These are phyloP conservation scores for Lipomyces anomalus DNA, from an alignment of 805 yeast species.

Conservation along the genomic window DNA sequence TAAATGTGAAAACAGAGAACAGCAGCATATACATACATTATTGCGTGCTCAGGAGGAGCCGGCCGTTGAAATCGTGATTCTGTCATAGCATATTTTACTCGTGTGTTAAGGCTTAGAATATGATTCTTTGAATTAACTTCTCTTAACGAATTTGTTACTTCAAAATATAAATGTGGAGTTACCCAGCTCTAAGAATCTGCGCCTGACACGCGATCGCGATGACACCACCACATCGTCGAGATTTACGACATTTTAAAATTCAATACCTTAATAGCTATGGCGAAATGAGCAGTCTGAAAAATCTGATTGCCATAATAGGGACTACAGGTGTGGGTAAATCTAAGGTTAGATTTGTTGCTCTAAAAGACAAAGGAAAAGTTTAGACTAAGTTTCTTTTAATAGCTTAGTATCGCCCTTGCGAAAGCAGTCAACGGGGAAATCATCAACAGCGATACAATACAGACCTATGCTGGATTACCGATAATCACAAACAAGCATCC, in stretches of 20 bases:
- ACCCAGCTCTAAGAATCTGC: too few species aligned
- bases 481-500: slow-evolving; percentile 93
- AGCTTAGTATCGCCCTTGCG: slow-evolving; percentile 74
- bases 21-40: too few species aligned
- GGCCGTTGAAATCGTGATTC: too few species aligned
- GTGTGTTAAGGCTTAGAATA: too few species aligned
- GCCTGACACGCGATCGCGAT: too few species aligned
- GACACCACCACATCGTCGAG: neutral
- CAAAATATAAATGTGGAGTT: too few species aligned
- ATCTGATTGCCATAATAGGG: slow-evolving; percentile 68
- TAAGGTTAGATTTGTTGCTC: slow-evolving; percentile 45
- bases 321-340: slow-evolving; percentile 98
- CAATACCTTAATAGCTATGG: neutral
- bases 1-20: too few species aligned
- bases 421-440: slow-evolving; percentile 74
- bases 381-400: neutral
- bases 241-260: neutral
- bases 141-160: too few species aligned
- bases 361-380: neutral
- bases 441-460: slow-evolving; percentile 97
- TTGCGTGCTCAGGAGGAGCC: too few species aligned
- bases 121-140: too few species aligned
- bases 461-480: slow-evolving; percentile 69
- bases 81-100: too few species aligned
- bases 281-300: too few species aligned